Base-by-base conservation (phyloP, 768 basidiomycete genomes). In the Podaxis sp. region DNA sequence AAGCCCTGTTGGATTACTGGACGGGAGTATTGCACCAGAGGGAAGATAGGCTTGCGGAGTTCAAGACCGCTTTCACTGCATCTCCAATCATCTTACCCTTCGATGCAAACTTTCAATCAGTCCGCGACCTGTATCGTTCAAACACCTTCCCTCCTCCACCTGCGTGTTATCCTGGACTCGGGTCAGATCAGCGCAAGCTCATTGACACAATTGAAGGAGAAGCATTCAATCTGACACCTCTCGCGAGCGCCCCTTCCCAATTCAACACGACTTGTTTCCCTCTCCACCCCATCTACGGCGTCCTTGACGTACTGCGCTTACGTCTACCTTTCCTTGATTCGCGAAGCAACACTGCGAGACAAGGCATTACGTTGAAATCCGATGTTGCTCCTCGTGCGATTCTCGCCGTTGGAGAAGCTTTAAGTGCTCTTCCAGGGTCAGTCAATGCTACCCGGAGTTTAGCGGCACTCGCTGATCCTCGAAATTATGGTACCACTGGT, bases 221-320 rank as follows among this genome's bases (percentile, higher is more conserved):
- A 11, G 80, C 83, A 12, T 89, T 87, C 68, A 81, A 80, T 22
- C 73, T 89, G 24, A 2, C 60, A 11, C 66, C 78, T n/a, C 15
- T 70, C 0, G 53, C 69, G 24, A 52, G 71, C 30, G 56, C 73
- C 26, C 66, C 78, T 3, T 67, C 75, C 12, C 65, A 70, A 48
- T 86, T 87, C 66, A 72, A 84, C 65, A 46, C 78, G 7, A 70
- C 75, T 3, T 90, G 88, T 70, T 88, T 79, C 70, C 74, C 80
- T 8, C 77, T 78, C 66, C 80, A 84, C 30, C 88, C 86, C 2
- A 73, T 86, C n/a, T 89, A 90, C 66, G 87, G 87, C 17, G 75
- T 85, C 26, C 73, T 90, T 56, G 79, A 89, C 65, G 68, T 87
- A 15, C 71, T 88, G 38, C 79, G 75, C n/a, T 72, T 87, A 26